Base-by-base conservation (phyloP, 2,329 filamentous ascomycete species). In the Sordariomycetes sp. region DNA sequence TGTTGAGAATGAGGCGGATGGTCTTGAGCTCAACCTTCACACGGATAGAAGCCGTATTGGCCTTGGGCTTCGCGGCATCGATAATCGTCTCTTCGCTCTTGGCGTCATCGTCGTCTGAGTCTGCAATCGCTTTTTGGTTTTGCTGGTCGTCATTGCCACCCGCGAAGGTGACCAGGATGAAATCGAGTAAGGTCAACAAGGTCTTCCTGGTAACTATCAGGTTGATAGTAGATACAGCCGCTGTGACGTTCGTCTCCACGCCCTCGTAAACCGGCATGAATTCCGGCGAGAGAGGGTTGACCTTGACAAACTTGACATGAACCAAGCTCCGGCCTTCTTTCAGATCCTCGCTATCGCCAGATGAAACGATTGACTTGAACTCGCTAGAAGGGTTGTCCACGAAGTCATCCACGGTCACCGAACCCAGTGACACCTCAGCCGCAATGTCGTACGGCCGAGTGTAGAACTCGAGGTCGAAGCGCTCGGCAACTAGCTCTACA, bases 311-410 rank as follows among this genome's bases (percentile, higher is more conserved):
- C 49, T 90, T 94, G 47, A 98, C 72, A 33, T 81, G 78, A 45
- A 98, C 85, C 10, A 98, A 72, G 46, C 93, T 86, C 39, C 84
- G 75, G 40, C 85, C 79, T 38, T 83, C 75, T 30, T 80, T 72
- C 18, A 82, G 78, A 49, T 94, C 90, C 28, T 80, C 75, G 6
- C 63, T 58, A 32, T 81, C 77, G 1, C 75, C 75, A 1, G 92
- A 95, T 0, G 88, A 94, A n/a, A 99, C 77, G 33, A 99, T 93
- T 18, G 90, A 90, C 59, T 92, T 94, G 67, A 99, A 98, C 49
- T 96, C 90, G 7, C 82, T 81, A 0, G 85, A 66, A 0, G 87
- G 79, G 35, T 90, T 82, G 43, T 92, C 90, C 8, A 99, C 90
- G 51, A 96, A 88, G 51, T 99, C 92, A 49, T 96, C 90, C 4